These are phyloP conservation scores for Hortiboletus campestris DNA, from an alignment of 768 basidiomycete genomes.

Conservation along the genomic window DNA sequence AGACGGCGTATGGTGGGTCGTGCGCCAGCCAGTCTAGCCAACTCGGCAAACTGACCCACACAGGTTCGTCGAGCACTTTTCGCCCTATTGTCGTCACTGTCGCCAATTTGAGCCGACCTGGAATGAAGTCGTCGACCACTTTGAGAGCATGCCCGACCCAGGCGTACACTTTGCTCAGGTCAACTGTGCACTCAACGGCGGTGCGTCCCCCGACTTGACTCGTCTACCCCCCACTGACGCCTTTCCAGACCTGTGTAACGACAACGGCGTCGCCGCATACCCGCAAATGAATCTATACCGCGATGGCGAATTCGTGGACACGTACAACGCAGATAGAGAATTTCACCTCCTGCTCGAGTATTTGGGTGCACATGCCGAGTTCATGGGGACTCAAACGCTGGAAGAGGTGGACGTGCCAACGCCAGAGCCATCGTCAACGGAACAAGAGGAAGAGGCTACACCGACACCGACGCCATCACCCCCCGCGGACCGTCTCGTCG, in stretches of 20 bases:
- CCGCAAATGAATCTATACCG: constrained; percentile 74
- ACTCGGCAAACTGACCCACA: neutral
- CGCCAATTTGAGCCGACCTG: constrained; percentile 78
- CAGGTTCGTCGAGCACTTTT: constrained; percentile 84
- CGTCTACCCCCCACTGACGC: neutral
- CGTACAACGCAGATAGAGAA: constrained; percentile 54
- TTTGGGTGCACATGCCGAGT: constrained; percentile 45
- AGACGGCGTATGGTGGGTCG: constrained; percentile 58
- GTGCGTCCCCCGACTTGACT: constrained; percentile 38
- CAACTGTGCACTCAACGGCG: constrained; percentile 75
- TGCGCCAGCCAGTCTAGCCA: neutral
- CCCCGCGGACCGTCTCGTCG: constrained; percentile 3
- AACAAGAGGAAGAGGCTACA: neutral
- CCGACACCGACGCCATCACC: constrained; percentile 3
- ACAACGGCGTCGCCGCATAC: constrained; percentile 68
- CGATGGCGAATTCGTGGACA: constrained; percentile 58
- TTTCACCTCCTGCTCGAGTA: constrained; percentile 55
- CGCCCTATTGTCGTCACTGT: constrained; percentile 84
- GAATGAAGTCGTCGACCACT: constrained; percentile 60
- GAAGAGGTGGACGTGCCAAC: neutral
- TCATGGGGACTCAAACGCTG: constrained; percentile 1
- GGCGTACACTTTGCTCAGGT: constrained; percentile 73
- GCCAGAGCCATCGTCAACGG: neutral
- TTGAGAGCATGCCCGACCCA: constrained; percentile 38
- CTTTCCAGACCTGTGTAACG: constrained; percentile 69